These are phyloP conservation scores for Asclepias syriaca DNA, from an alignment of 257 asterid genomes.

Conservation along the genomic window DNA sequence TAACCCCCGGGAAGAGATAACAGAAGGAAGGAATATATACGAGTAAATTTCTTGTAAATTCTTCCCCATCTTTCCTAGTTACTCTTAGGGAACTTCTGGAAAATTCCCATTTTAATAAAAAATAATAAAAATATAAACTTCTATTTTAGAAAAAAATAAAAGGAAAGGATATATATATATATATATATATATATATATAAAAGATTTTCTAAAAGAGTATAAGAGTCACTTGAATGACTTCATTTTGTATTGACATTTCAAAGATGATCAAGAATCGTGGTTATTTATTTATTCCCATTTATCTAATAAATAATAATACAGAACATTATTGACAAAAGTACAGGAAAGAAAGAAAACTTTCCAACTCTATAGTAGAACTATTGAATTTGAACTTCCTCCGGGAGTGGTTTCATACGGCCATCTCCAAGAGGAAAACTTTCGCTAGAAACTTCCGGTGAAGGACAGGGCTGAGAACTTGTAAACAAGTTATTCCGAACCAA, in stretches of 20 bases:
- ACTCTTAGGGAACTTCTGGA: no score
- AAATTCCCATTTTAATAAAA: no score
- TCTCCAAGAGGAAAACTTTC: conserved; percentile 1
- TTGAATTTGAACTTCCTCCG: not conserved
- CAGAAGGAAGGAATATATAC: not conserved
- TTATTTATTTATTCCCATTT: no score
- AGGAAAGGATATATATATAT: no score
- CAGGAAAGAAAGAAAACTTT: not conserved
- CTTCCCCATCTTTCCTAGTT: no score
- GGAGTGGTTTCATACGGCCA: not conserved
- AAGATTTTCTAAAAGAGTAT: not conserved
- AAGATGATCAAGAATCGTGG: not conserved
- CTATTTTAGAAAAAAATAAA: no score
- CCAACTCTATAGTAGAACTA: not conserved
- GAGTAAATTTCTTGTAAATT: not conserved
- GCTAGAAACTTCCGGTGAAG: not conserved
- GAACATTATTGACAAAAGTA: not conserved
- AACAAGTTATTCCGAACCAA: conserved; percentile 39
- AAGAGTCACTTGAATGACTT: not conserved
- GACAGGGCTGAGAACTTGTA: not conserved
- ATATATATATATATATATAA: no score
- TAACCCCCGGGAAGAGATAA: no score
- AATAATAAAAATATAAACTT: no score
- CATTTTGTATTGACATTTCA: not conserved
- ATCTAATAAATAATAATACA: not conserved